Percentiles rank a stretch among this genome's conserved stretches.
Conservation (phyloP, 2,329 filamentous ascomycete genomes). For the Tolypocladium album region DNA sequence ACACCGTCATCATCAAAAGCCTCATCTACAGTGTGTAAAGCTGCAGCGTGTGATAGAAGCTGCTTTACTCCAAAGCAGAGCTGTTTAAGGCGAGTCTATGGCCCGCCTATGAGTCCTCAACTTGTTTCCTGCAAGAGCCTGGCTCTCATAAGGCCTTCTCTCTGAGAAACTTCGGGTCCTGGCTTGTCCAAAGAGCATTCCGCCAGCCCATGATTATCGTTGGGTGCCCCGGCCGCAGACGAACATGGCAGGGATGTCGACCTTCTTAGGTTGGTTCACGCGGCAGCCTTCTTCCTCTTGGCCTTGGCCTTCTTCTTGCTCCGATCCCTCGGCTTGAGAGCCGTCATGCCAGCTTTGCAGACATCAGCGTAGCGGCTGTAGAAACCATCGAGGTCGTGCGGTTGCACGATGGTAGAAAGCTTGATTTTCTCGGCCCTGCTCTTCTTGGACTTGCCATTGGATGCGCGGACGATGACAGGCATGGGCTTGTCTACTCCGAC, state of each 20-base stretch:
- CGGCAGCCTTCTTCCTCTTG: conserved; percentile 51
- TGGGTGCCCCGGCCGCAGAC: not conserved
- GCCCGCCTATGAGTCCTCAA: not conserved
- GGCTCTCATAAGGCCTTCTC: not conserved
- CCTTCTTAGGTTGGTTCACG: conserved; percentile 1
- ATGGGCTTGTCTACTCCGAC: conserved; percentile 47
- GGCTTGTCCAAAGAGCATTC: not conserved
- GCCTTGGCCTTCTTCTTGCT: conserved; percentile 78
- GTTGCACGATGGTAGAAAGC: conserved; percentile 72
- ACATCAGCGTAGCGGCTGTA: conserved; percentile 80
- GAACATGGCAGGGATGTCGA: not conserved
- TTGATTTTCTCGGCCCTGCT: conserved; percentile 54
- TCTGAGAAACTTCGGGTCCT: not conserved
- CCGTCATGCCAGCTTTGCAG: conserved; percentile 80
- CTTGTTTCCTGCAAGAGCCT: not conserved
- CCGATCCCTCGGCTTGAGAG: conserved; percentile 85
- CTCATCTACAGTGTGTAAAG: not conserved
- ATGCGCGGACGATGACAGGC: conserved; percentile 72
- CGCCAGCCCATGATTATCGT: not conserved
- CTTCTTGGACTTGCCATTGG: conserved; percentile 61
- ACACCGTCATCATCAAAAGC: not conserved
- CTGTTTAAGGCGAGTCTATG: too few species aligned
- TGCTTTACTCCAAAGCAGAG: not conserved
- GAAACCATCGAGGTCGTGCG: conserved; percentile 67
- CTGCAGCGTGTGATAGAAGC: not conserved